A percentile compares a stretch with the other conserved stretches of the same genome.
Conservation (phyloP, 1,139 yeast species). For the Diutina scorzettiae region DNA sequence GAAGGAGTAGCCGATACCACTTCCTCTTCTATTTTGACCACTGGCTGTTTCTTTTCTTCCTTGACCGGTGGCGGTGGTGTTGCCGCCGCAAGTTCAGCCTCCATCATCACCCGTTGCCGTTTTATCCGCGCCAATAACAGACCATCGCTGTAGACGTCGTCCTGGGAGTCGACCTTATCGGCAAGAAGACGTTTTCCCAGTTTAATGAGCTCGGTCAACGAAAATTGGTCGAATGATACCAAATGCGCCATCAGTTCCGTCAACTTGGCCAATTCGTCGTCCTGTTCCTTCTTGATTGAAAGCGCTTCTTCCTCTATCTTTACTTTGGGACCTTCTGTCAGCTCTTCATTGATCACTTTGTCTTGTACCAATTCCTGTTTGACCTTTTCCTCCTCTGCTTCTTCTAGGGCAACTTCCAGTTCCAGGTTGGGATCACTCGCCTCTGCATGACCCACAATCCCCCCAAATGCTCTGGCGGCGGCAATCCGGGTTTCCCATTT, state of each 20-base stretch:
- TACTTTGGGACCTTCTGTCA: conserved; percentile 9
- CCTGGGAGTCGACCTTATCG: conserved; percentile 12
- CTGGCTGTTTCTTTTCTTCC: conserved; percentile 6
- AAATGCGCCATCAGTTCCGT: conserved; percentile 37
- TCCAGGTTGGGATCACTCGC: conserved; percentile 73
- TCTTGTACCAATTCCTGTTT: conserved; percentile 7
- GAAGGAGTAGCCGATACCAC: conserved; percentile 7
- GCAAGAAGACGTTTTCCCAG: conserved; percentile 66
- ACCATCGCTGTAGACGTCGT: conserved; percentile 12
- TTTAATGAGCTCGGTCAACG: conserved; percentile 49
- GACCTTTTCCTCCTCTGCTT: conserved; percentile 11
- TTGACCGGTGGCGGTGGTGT: conserved; percentile 7
- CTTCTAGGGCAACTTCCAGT: conserved; percentile 13
- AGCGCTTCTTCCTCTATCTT: conserved; percentile 16
- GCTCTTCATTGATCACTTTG: conserved; percentile 8
- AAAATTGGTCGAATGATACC: conserved; percentile 51
- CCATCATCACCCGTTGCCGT: conserved; percentile 8
- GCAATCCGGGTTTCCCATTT: conserved; percentile 97
- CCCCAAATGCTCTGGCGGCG: conserved; percentile 92
- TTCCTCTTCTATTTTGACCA: conserved; percentile 7
- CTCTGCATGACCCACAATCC: conserved; percentile 69
- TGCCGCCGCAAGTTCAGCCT: conserved; percentile 8
- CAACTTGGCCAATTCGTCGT: conserved; percentile 33
- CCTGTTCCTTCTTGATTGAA: conserved; percentile 29
- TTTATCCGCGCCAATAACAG: conserved; percentile 4